phyloP scores from a whole-genome alignment of 768 basidiomycete genomes.

The Trametes punicea region DNA sequence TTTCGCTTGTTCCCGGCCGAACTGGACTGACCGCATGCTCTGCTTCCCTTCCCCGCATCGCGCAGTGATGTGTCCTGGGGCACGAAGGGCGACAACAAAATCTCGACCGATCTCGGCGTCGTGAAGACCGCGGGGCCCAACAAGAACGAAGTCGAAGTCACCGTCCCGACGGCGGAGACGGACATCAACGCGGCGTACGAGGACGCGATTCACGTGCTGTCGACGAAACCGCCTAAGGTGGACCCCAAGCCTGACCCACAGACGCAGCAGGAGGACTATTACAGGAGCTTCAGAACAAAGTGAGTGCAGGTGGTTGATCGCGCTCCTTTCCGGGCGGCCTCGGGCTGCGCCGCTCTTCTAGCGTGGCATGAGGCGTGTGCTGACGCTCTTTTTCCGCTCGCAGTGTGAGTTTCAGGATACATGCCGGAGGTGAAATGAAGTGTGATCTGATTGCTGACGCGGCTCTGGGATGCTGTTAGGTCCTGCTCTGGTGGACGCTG shows the following conservation, averaged over 20 bases:
- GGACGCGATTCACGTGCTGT: constrained; percentile 81
- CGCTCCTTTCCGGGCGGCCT: no score
- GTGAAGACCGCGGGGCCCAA: constrained; percentile 57
- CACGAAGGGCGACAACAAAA: constrained; percentile 91
- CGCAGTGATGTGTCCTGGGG: constrained; percentile 89
- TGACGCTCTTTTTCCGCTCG: constrained; percentile 18
- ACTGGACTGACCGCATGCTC: neutral
- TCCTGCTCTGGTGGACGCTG: constrained; percentile 85
- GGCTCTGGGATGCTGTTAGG: constrained; percentile 34
- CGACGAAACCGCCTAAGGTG: constrained; percentile 72
- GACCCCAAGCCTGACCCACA: constrained; percentile 57
- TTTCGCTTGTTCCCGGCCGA: neutral
- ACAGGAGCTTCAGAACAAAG: constrained; percentile 88
- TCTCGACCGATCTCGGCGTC: constrained; percentile 80
- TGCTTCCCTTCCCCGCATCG: constrained; percentile 3
- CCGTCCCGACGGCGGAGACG: constrained; percentile 80
- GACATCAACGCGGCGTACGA: constrained; percentile 91
- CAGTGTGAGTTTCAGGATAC: constrained; percentile 29
- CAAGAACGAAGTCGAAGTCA: constrained; percentile 83
- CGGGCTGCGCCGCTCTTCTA: neutral
- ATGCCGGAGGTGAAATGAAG: constrained; percentile 3
- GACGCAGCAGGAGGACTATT: constrained; percentile 82
- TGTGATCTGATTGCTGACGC: constrained; percentile 18
- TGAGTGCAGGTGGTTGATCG: constrained; percentile 30
- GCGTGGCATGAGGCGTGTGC: constrained; percentile 6